A percentile compares a stretch with the other conserved stretches of the same genome.
phyloP scores from a whole-genome alignment of 345 rosid species.

The Ricinus communis region DNA sequence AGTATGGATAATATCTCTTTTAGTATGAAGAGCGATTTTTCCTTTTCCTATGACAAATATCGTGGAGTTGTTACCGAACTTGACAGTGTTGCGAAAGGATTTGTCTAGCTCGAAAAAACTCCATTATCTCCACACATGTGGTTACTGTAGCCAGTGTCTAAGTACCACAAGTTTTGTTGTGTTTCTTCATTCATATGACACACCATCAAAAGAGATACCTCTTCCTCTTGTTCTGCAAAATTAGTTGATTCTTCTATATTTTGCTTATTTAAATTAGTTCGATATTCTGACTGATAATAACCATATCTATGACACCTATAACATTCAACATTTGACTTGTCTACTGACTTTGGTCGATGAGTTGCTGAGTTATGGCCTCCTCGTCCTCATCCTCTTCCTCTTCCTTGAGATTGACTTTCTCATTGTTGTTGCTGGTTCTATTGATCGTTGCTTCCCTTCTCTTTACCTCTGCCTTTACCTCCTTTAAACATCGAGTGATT shows the following conservation, averaged over 20 bases:
- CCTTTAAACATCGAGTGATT: too few species aligned
- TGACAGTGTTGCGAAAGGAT: not conserved
- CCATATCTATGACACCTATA: not conserved
- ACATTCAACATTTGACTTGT: not conserved
- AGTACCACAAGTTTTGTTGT: too few species aligned
- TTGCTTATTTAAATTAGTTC: not conserved
- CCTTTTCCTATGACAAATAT: not conserved
- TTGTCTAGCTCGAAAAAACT: not conserved
- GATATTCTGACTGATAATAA: too few species aligned
- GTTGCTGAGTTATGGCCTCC: too few species aligned
- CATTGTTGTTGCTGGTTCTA: too few species aligned
- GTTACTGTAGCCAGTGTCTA: too few species aligned
- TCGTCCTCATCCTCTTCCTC: too few species aligned
- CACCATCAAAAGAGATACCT: not conserved
- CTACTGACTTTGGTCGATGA: not conserved
- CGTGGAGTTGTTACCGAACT: conserved; percentile 1
- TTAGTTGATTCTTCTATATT: not conserved
- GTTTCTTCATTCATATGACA: not conserved
- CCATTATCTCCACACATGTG: not conserved
- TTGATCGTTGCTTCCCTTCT: too few species aligned
- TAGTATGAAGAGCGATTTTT: too few species aligned
- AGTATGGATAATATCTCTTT: too few species aligned
- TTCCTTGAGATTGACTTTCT: too few species aligned
- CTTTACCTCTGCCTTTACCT: too few species aligned
- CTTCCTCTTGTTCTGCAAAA: not conserved